Conservation (phyloP, 305 asterid genomes). For the Fraxinus nigra region DNA sequence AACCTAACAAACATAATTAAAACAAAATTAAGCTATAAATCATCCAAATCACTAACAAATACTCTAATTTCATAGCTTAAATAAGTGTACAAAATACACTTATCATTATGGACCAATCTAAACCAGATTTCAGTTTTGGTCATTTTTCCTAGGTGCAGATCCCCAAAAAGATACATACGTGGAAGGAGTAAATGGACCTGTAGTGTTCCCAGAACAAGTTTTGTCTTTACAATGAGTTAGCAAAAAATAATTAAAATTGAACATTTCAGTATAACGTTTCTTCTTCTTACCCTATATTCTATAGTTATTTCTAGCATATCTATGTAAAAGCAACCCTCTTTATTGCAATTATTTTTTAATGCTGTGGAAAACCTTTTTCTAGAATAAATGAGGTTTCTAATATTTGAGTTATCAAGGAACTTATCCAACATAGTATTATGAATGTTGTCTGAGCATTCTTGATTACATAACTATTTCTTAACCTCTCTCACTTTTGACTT, state of each 20-base stretch:
- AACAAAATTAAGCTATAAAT: no score
- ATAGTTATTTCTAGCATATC: background rate
- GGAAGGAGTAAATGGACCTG: background rate
- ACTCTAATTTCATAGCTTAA: no score
- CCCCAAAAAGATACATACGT: background rate
- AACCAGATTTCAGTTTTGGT: background rate
- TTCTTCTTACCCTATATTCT: background rate
- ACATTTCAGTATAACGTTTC: background rate
- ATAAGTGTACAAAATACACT: no score
- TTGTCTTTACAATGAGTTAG: background rate
- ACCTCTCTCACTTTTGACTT: background rate
- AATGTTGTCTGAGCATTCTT: background rate
- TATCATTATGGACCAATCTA: background rate
- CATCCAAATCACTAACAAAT: no score
- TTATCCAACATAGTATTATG: background rate
- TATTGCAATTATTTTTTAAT: background rate
- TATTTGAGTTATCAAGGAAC: background rate
- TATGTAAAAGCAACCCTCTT: background rate
- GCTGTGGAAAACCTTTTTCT: background rate
- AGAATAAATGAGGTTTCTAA: background rate
- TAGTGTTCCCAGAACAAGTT: background rate
- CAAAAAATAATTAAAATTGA: background rate
- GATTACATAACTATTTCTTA: background rate
- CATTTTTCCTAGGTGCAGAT: background rate
- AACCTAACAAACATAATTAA: no score